Base-by-base conservation (phyloP, 257 asterid species). In the Solanum ossicruentum region DNA sequence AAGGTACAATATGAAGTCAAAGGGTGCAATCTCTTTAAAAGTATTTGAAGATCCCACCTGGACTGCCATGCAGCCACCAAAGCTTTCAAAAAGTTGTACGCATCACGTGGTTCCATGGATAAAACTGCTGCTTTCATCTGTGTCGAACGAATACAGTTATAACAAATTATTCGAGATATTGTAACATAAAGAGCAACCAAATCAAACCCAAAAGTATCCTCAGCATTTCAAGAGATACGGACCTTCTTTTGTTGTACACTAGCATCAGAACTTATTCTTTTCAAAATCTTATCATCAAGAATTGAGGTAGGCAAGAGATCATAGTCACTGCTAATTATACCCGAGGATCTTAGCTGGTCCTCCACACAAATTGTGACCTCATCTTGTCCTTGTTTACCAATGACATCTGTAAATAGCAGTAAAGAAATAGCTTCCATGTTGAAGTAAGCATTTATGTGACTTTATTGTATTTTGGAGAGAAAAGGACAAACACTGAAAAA, bases 31-130 rank as follows among this genome's bases (percentile, higher is more conserved):
- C 23, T 23, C 45, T 17, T 51, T 16, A n/a, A 51, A 51, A 77
- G 15, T 45, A 20, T 78, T 78, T 17, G 47, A 84, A 84, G 80
- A 86, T 63, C 91, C 49, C 56, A 96, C 99, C 99, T 93, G 82
- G 97, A 92, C 63, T 85, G 91, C 99, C 98, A 95, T 67, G 86
- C 89, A 21, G 91, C 89, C 57, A 95, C 86, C 92, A 95, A 91
- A 75, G 79, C 89, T 83, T 91, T 92, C 82, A 95, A 88, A 84
- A 92, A 84, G 73, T 88, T 85, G 87, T 92, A 88, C 4, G 97
- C 97, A 77, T 91, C 95, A 83, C 83, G 86, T 20, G 98, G 89
- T 87, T 88, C 92, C 93, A 95, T 88, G 23, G 96, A 90, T 26
- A 88, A 78, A 85, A 92, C 72, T 73, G 93, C 83, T 63, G 90